phyloP scores from a whole-genome alignment of 1,284 basidiomycete species.

The Tilletiaria anomala region DNA sequence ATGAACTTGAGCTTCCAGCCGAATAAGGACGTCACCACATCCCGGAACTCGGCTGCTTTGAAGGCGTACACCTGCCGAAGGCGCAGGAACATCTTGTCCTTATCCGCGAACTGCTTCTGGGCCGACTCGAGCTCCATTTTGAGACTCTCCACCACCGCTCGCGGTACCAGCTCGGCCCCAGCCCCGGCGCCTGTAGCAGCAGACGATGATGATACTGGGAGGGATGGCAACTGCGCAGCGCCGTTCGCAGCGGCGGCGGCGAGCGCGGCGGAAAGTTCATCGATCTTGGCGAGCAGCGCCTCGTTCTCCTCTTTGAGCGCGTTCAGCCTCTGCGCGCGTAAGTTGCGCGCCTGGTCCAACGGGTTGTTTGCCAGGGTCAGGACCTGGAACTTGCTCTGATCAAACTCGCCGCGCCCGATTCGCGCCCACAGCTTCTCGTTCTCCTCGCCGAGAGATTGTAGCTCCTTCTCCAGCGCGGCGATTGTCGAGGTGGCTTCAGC shows the following conservation, averaged over 20 bases:
- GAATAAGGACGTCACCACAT: constrained; percentile 61
- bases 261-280: constrained; percentile 18
- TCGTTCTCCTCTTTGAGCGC: constrained; percentile 60
- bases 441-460: constrained; percentile 54
- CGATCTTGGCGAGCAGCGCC: constrained; percentile 45
- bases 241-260: constrained; percentile 5
- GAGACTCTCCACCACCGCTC: constrained; percentile 53
- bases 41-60: constrained; percentile 65
- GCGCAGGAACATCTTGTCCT: constrained; percentile 59
- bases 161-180: constrained; percentile 43
- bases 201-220: not conserved
- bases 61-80: constrained; percentile 52
- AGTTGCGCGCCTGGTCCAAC: constrained; percentile 55
- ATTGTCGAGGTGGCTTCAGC: constrained; percentile 13
- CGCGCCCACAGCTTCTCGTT: constrained; percentile 54
- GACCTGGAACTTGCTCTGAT: constrained; percentile 58
- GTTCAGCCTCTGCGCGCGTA: constrained; percentile 55
- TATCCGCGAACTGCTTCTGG: constrained; percentile 43
- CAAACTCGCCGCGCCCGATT: constrained; percentile 53
- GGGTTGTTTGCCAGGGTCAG: constrained; percentile 61
- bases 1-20: constrained; percentile 73
- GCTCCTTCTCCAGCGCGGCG: constrained; percentile 44
- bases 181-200: not conserved
- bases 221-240: not conserved
- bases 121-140: constrained; percentile 52